A percentile compares a stretch with the other conserved stretches of the same genome.
phyloP scores from a whole-genome alignment of 176 grass and related monocot genomes.

The Musa beccarii region DNA sequence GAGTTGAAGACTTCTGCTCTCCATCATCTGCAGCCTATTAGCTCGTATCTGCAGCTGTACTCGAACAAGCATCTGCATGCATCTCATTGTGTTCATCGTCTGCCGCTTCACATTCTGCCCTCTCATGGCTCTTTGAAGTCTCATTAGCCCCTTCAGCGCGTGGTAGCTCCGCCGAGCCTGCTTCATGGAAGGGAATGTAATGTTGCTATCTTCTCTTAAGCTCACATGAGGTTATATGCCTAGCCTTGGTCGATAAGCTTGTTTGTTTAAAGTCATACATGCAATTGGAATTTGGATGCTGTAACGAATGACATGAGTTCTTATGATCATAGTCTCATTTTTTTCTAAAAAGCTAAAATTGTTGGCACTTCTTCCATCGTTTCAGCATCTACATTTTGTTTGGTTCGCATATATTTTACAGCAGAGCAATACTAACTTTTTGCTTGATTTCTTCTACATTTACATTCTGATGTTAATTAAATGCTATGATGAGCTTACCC shows the following conservation, averaged over 20 bases:
- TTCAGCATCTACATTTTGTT: no score
- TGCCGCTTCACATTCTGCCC: constrained; percentile 59
- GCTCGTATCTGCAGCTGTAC: constrained; percentile 72
- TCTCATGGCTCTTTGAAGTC: constrained; percentile 62
- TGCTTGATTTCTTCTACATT: neutral
- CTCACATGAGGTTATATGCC: no score
- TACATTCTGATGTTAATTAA: neutral
- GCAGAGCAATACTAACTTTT: no score
- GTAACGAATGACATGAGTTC: no score
- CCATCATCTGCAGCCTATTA: constrained; percentile 77
- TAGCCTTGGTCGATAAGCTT: no score
- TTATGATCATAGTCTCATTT: no score
- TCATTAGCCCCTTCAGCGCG: constrained; percentile 70
- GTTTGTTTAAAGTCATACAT: no score
- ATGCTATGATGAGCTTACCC: constrained; percentile 25
- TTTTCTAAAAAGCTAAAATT: no score
- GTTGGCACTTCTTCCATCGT: no score
- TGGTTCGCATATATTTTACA: no score
- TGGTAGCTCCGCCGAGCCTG: constrained; percentile 74
- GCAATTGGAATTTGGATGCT: no score
- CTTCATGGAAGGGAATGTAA: neutral
- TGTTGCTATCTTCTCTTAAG: neutral
- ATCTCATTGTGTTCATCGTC: constrained; percentile 72
- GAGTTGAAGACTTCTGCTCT: constrained; percentile 46
- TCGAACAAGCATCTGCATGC: constrained; percentile 81